Percentiles rank a stretch among this genome's conserved stretches.
Evolutionary conservation across 2,329 filamentous ascomycete genomes (phyloP).

Genomic region (Arthrobotrys megalospora): DNA sequence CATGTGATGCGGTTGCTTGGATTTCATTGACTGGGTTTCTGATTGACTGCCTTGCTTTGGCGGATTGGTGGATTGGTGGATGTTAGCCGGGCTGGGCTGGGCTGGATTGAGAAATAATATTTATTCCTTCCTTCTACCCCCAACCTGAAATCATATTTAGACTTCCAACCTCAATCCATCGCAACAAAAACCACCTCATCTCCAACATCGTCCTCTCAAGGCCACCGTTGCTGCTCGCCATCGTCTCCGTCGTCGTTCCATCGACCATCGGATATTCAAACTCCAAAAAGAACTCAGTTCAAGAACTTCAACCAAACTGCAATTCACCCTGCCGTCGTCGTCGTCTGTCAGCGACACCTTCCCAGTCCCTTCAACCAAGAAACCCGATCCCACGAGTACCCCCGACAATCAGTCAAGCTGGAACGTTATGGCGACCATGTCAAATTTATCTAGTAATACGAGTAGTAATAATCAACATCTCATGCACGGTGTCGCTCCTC

Average conservation of each 20-base stretch:
- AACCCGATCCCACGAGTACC: constrained; percentile 58
- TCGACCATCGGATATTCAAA: constrained; percentile 9
- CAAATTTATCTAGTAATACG: constrained; percentile 77
- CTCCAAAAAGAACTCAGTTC: constrained; percentile 7
- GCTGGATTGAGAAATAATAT: constrained; percentile 19
- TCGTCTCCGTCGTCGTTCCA: constrained; percentile 14
- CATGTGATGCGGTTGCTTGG: constrained; percentile 50
- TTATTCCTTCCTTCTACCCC: constrained; percentile 2
- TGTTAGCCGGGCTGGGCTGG: background rate
- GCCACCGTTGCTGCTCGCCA: constrained; percentile 14
- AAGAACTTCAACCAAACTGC: background rate
- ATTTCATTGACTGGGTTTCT: constrained; percentile 11
- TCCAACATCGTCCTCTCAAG: constrained; percentile 29
- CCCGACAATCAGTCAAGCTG: constrained; percentile 59
- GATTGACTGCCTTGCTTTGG: constrained; percentile 31
- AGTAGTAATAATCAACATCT: constrained; percentile 78
- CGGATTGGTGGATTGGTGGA: background rate
- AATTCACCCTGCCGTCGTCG: constrained; percentile 35
- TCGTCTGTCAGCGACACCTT: constrained; percentile 57
- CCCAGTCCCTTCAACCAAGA: constrained; percentile 41
- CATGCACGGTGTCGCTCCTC: constrained; percentile 73
- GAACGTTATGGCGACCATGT: constrained; percentile 71
- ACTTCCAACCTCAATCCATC: constrained; percentile 47
- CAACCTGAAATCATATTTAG: constrained; percentile 7
- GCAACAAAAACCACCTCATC: constrained; percentile 39